Evolutionary conservation across 306 rosid genomes (phyloP), one percentile per base, ranked within the genome.

Genomic region (Pyrus communis): DNA sequence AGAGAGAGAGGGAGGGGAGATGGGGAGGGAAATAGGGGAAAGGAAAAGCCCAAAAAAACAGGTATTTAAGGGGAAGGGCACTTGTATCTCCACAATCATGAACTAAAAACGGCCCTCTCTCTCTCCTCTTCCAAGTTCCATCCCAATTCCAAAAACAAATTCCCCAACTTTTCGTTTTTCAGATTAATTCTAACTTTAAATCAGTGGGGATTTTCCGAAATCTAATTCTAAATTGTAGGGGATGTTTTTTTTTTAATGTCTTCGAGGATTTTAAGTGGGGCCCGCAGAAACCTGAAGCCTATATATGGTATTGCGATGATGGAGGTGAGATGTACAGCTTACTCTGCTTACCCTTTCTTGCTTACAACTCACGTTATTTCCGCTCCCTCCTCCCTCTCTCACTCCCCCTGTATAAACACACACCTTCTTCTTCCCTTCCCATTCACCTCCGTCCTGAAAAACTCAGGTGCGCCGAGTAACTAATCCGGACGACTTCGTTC

Each of bases 311-410:
- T 18, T 30, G 43, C 30, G 40, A 64, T 18, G 43, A 64, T 64
- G 42, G 66, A 60, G 62, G 12, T n/a, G 25, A 25, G 68, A 38
- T 17, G 0, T 3, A 10, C 4, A 21, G 43, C 14, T 52, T 49
- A 58, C 46, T 54, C 18, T 35, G 43, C 14, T 52, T 49, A 58
- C 46, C 43, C 18, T 25, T 73, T 74, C 76, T 52, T 84, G 74
- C 88, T 84, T 86, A 59, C 11, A 71, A 73, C 70, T 73, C 93
- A 81, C 88, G 83, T 81, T 85, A 82, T 79, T 33, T 70, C 52
- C 12, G 30, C 67, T 61, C 35, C 1, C 13, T 57, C 62, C 31
- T 23, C 31, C 22, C 13, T 57, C 62, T n/a, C 12, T 10, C 14
- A 14, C 8, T 58, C 59, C 60, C 72, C 74, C 81, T 82, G 51